Percentiles rank a stretch among this genome's conserved stretches.
phyloP scores from a whole-genome alignment of 2,329 filamentous ascomycete genomes.

The Orbilia blumenaviensis region DNA sequence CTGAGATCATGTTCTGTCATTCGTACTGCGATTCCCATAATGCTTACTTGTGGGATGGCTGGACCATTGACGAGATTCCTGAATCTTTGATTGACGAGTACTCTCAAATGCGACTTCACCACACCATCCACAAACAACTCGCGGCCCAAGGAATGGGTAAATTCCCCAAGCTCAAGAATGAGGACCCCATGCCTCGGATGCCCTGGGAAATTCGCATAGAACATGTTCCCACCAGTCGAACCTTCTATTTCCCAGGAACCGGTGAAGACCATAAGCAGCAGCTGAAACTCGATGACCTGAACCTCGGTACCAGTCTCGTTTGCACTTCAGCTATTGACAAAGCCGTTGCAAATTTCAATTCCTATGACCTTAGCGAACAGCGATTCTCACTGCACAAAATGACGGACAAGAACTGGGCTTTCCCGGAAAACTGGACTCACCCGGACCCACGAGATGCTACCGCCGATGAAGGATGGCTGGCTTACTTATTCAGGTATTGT shows the following conservation, averaged over 20 bases:
- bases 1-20: conserved; percentile 41
- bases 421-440: conserved; percentile 64
- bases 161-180: conserved; percentile 26
- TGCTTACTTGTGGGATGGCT: conserved; percentile 45
- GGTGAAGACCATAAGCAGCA: conserved; percentile 40
- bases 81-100: conserved; percentile 13
- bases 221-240: conserved; percentile 10
- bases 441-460: neutral
- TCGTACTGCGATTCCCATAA: conserved; percentile 46
- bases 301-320: conserved; percentile 16
- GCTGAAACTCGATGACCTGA: conserved; percentile 27
- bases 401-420: conserved; percentile 68
- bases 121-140: conserved; percentile 32
- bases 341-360: conserved; percentile 28
- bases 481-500: conserved; percentile 41
- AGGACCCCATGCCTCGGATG: conserved; percentile 45
- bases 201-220: conserved; percentile 41
- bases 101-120: conserved; percentile 31
- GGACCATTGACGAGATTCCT: conserved; percentile 14
- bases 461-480: conserved; percentile 29
- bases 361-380: conserved; percentile 30
- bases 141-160: neutral
- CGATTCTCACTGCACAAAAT: conserved; percentile 75
- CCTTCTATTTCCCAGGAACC: conserved; percentile 46
- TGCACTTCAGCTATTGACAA: conserved; percentile 42